Conservation (phyloP, 768 basidiomycete species). For the Agrocybe praecox region DNA sequence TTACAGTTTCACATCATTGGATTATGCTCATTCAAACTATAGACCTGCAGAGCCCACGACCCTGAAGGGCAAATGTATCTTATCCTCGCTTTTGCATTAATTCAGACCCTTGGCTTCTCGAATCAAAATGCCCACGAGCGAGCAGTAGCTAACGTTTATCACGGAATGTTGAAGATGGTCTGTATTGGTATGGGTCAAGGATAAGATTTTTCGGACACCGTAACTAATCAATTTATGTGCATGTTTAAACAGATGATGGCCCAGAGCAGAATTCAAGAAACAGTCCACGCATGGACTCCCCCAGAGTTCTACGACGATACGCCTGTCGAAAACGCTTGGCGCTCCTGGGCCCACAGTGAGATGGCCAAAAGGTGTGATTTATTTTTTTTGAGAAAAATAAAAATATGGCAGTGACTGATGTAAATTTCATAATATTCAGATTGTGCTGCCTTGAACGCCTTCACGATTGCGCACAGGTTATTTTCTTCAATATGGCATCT, state of each 20-base stretch:
- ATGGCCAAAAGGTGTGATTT: neutral
- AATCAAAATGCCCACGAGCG: neutral
- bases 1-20: neutral
- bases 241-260: neutral
- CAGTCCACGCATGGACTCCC: neutral
- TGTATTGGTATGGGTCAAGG: neutral
- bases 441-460: neutral
- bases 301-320: neutral
- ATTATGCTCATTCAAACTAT: neutral
- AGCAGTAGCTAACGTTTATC: neutral
- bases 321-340: neutral
- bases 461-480: neutral
- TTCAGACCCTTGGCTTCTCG: neutral
- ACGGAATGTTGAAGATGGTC: neutral
- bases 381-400: neutral
- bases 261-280: neutral
- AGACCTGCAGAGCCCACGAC: neutral
- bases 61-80: neutral
- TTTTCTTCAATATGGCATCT: neutral
- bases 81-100: neutral
- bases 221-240: neutral
- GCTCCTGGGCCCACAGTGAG: neutral
- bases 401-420: neutral
- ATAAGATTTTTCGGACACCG: neutral
- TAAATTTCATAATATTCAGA: neutral